Conservation (phyloP, 768 basidiomycete species). For the Serendipita indica region DNA sequence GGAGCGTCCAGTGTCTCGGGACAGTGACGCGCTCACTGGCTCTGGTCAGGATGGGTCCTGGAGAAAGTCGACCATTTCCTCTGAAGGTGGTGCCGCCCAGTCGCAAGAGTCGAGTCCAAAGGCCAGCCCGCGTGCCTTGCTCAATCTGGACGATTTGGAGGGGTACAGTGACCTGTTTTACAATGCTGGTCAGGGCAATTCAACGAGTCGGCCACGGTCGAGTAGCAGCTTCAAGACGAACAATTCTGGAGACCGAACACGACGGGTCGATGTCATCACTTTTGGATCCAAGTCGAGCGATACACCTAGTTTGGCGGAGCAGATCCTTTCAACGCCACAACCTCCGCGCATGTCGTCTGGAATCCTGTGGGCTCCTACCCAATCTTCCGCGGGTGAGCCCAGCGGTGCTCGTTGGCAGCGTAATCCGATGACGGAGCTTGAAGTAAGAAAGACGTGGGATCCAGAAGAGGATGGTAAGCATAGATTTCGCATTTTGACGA, state of each 20-base stretch:
- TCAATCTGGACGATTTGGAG: constrained; percentile 1
- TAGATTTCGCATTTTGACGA: not conserved
- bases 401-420: not conserved
- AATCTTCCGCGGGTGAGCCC: not conserved
- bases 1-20: not conserved
- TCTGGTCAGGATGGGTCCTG: not conserved
- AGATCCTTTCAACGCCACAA: not conserved
- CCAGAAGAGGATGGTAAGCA: constrained; percentile 7
- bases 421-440: not conserved
- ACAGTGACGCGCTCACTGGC: not conserved
- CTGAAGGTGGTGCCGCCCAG: not conserved
- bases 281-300: not conserved
- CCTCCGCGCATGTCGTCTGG: not conserved
- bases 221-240: not conserved
- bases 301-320: not conserved
- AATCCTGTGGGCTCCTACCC: not conserved
- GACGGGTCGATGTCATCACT: not conserved
- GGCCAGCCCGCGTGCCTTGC: not conserved
- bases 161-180: constrained; percentile 7
- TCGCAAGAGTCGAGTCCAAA: constrained; percentile 6
- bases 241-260: not conserved
- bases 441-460: constrained; percentile 2
- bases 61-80: not conserved
- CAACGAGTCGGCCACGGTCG: not conserved
- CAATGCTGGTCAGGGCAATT: not conserved